Evolutionary conservation across 2,329 filamentous ascomycete genomes (phyloP).

Genomic region (Fusarium coffeatum): DNA sequence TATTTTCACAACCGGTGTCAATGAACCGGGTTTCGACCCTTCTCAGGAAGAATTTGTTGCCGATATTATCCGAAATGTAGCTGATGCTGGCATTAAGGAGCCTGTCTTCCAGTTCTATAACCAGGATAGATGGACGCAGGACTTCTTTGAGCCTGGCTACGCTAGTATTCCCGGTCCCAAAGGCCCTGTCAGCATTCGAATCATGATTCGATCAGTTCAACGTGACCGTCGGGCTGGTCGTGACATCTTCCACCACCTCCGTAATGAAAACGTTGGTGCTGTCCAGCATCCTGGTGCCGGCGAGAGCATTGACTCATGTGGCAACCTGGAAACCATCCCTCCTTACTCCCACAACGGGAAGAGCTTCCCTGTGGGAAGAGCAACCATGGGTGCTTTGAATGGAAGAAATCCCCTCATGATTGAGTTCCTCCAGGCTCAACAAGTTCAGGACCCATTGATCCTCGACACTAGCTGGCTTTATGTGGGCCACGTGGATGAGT

Average conservation of each 20-base stretch:
- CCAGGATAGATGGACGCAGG: slow-evolving; percentile 52
- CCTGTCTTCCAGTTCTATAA: slow-evolving; percentile 21
- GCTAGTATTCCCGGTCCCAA: slow-evolving; percentile 54
- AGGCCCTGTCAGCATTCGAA: slow-evolving; percentile 47
- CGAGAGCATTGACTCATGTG: slow-evolving; percentile 37
- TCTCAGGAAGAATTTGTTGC: slow-evolving; percentile 4
- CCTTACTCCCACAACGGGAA: slow-evolving; percentile 44
- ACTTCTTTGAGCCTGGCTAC: slow-evolving; percentile 55
- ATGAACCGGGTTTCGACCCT: neutral
- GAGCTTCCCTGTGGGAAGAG: slow-evolving; percentile 36
- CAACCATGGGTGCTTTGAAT: slow-evolving; percentile 35
- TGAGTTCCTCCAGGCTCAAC: slow-evolving; percentile 50
- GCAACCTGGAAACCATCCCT: slow-evolving; percentile 55
- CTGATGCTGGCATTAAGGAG: slow-evolving; percentile 12
- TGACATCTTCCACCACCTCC: slow-evolving; percentile 49
- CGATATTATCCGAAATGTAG: slow-evolving; percentile 14
- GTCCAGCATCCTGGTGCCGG: slow-evolving; percentile 44
- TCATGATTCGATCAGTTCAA: slow-evolving; percentile 50
- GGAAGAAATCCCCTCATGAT: slow-evolving; percentile 39
- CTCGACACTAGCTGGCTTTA: slow-evolving; percentile 48
- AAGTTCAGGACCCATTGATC: slow-evolving; percentile 50
- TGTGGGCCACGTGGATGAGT: slow-evolving; percentile 48
- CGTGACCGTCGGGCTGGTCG: slow-evolving; percentile 45
- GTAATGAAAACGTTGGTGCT: slow-evolving; percentile 46
- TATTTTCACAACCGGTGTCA: slow-evolving; percentile 23